Base-by-base conservation (phyloP, 75 land plant species). In the Pinus taeda region DNA sequence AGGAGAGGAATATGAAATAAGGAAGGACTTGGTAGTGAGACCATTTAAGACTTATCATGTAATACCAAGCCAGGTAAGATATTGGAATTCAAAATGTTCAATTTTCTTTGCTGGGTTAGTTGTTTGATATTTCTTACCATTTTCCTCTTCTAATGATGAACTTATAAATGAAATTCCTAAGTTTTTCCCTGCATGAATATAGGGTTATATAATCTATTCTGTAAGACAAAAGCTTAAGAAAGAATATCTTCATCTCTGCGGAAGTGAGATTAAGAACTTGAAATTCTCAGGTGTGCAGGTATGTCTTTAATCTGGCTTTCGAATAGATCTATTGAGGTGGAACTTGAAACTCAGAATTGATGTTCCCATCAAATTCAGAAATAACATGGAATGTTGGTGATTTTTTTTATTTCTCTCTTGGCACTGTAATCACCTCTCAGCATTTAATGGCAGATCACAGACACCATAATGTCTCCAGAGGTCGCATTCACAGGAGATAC, bases 171-270 rank as follows among this genome's bases (percentile, higher is more conserved):
- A 64, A 11, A n/a, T 74, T 49, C 4, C 20, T 36, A 55, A 66
- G 24, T 81, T 20, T 60, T 64, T 14, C 60, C 64, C 4, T 81
- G 58, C 53, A 29, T 74, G 11, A 57, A 79, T 57, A 74, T 89
- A 97, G 98, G 99, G 99, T 22, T 97, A 97, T 81, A 30, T 97
- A 42, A 86, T 97, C 72, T 97, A 95, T 77, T 86, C 96, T 29
- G 92, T 95, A 5, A 95, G 85, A 65, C 85, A 97, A 15, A 97
- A 97, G 77, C 86, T 97, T 15, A 97, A 95, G 83, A 83, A 89
- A 24, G 98, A 97, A 73, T 97, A 87, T 75, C 21, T 83, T 74
- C 96, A 92, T 22, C 92, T 97, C 74, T 57, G 94, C 17, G 93
- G 90, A 55, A 84, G 89, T 76, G 89, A 95, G 74, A 93, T 97